Conservation (phyloP, 2,329 filamentous ascomycete species). For the Penicillium verrucosum region DNA sequence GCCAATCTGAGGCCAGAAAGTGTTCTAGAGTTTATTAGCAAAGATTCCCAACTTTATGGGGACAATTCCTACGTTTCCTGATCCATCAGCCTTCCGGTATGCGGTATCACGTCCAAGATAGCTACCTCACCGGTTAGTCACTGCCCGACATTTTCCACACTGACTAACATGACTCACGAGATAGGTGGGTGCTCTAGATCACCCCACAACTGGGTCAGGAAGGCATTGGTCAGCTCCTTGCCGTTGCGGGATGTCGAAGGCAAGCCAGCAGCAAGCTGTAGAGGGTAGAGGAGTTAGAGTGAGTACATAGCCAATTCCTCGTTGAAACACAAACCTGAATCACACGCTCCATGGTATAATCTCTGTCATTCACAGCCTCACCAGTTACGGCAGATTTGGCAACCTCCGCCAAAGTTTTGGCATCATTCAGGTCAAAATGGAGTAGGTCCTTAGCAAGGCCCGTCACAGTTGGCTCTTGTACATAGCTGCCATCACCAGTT, state of each 20-base stretch:
- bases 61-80: slow-evolving; percentile 36
- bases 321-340: slow-evolving; percentile 41
- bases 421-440: slow-evolving; percentile 47
- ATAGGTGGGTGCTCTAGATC: slow-evolving; percentile 55
- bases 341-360: slow-evolving; percentile 59
- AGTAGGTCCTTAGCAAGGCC: slow-evolving; percentile 46
- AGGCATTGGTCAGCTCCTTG: slow-evolving; percentile 46
- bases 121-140: slow-evolving; percentile 20
- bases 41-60: slow-evolving; percentile 28
- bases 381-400: slow-evolving; percentile 47
- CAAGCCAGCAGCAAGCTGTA: slow-evolving; percentile 38
- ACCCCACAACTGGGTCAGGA: slow-evolving; percentile 54
- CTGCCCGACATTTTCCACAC: slow-evolving; percentile 3
- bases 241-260: slow-evolving; percentile 36
- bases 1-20: slow-evolving; percentile 61
- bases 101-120: slow-evolving; percentile 38
- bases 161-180: slow-evolving; percentile 34
- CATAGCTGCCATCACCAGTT: slow-evolving; percentile 43
- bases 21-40: slow-evolving; percentile 52
- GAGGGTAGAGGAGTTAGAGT: slow-evolving; percentile 2
- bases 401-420: slow-evolving; percentile 40
- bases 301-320: neutral
- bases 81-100: slow-evolving; percentile 39
- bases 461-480: slow-evolving; percentile 33
- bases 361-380: slow-evolving; percentile 58